These are phyloP conservation scores for Debaryomyces nepalensis DNA, from an alignment of 1,139 yeast species.

Conservation along the genomic window DNA sequence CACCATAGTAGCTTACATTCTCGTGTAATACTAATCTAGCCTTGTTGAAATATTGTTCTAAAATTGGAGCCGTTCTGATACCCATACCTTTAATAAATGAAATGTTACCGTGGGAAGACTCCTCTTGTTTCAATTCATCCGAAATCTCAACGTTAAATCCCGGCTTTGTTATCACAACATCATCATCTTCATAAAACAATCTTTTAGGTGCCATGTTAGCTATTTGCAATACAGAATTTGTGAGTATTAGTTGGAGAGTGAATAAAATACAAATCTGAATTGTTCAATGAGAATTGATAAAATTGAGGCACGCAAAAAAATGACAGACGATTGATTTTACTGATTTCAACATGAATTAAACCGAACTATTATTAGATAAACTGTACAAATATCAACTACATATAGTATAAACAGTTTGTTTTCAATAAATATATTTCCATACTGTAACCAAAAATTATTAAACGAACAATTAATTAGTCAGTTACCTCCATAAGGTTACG, in stretches of 20 bases:
- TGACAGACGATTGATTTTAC: constrained; percentile 1
- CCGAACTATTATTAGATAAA: neutral
- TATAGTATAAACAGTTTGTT: neutral
- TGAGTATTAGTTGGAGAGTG: neutral
- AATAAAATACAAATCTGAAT: neutral
- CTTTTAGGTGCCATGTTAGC: constrained; percentile 25
- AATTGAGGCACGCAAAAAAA: neutral
- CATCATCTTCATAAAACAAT: constrained; percentile 58
- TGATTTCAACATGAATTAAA: neutral
- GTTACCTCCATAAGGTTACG: no score
- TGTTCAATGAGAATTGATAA: neutral
- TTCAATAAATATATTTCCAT: neutral
- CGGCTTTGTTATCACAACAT: constrained; percentile 49
- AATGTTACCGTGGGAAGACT: constrained; percentile 46
- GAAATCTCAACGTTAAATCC: constrained; percentile 47
- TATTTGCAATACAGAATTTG: constrained; percentile 5
- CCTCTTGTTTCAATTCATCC: constrained; percentile 40
- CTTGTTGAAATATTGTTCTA: constrained; percentile 46
- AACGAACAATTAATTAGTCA: no score
- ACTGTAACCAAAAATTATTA: no score
- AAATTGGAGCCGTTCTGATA: constrained; percentile 50
- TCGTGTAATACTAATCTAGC: constrained; percentile 43
- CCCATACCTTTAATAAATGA: constrained; percentile 57
- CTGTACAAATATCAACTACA: neutral
- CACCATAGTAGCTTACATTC: constrained; percentile 40